Evolutionary conservation across 1,284 basidiomycete genomes (phyloP).

Genomic region (Omphalotus olearius): DNA sequence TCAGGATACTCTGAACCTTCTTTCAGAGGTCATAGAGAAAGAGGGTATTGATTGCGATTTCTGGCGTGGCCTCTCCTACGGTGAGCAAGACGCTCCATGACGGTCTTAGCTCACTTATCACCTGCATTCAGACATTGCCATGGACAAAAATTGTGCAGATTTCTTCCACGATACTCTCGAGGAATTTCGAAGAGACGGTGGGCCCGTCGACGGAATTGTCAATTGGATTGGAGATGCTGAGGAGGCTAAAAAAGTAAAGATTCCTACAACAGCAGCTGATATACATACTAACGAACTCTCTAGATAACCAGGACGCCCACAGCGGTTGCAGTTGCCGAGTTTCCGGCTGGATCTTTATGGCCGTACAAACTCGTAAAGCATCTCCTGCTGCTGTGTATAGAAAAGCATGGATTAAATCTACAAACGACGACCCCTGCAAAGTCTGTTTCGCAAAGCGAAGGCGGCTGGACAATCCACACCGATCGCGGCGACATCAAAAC

Average conservation of each 20-base stretch:
- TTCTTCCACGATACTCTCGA: constrained; percentile 17
- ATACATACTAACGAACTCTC: not conserved
- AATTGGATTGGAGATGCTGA: constrained; percentile 21
- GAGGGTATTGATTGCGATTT: constrained; percentile 28
- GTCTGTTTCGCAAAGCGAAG: constrained; percentile 12
- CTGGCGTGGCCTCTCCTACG: constrained; percentile 22
- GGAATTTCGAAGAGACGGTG: constrained; percentile 23
- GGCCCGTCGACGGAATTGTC: constrained; percentile 20
- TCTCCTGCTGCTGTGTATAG: constrained; percentile 22
- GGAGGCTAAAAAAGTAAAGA: constrained; percentile 18
- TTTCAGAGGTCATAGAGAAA: constrained; percentile 20
- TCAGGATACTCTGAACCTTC: constrained; percentile 21
- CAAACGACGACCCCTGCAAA: constrained; percentile 23
- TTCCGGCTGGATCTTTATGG: constrained; percentile 23
- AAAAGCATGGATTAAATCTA: constrained; percentile 22
- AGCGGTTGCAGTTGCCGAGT: constrained; percentile 20
- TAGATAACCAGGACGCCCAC: constrained; percentile 19
- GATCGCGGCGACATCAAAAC: constrained; percentile 23
- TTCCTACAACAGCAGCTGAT: not conserved
- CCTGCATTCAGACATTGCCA: constrained; percentile 19
- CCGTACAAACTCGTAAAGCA: constrained; percentile 24
- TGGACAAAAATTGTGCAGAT: constrained; percentile 19
- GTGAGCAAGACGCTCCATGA: constrained; percentile 4
- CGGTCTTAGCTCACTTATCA: too few relatives aligned
- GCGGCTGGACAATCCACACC: constrained; percentile 23